phyloP scores from a whole-genome alignment of 129 eudicot genomes.

The Saussurea involucrata region DNA sequence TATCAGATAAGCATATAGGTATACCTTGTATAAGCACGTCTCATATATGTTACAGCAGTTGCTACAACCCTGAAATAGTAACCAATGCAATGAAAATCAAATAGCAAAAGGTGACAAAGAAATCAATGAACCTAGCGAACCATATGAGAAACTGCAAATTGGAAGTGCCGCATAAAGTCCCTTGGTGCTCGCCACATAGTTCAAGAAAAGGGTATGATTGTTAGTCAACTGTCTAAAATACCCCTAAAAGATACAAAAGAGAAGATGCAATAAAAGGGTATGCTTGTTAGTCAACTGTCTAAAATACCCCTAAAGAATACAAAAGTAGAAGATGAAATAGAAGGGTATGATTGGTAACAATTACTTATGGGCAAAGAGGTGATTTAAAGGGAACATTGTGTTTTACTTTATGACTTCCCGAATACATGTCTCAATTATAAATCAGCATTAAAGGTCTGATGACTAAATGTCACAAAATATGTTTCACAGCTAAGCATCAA shows the following conservation, averaged over 20 bases:
- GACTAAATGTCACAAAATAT: constrained; percentile 1
- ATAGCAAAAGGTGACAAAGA: background rate
- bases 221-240: background rate
- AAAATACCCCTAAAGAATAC: background rate
- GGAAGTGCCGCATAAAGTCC: background rate
- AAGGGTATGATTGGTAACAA: background rate
- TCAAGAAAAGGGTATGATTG: background rate
- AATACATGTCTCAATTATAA: constrained; percentile 1
- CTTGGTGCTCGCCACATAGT: background rate
- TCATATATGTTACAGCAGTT: constrained; percentile 96
- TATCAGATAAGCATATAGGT: background rate
- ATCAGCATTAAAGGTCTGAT: background rate
- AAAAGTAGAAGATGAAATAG: background rate
- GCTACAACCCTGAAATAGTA: constrained; percentile 87
- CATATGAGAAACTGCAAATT: background rate
- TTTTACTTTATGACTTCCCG: constrained; percentile 4
- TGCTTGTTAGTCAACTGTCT: background rate
- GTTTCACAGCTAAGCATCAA: background rate
- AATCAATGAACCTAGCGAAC: background rate
- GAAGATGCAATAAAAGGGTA: background rate
- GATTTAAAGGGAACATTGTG: background rate
- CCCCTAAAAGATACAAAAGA: background rate
- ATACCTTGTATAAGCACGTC: constrained; percentile 89
- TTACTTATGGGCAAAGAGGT: background rate
- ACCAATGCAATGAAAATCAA: constrained; percentile 6